Base-by-base conservation (phyloP, 2,329 filamentous ascomycete genomes). In the Cladophialophora yegresii region DNA sequence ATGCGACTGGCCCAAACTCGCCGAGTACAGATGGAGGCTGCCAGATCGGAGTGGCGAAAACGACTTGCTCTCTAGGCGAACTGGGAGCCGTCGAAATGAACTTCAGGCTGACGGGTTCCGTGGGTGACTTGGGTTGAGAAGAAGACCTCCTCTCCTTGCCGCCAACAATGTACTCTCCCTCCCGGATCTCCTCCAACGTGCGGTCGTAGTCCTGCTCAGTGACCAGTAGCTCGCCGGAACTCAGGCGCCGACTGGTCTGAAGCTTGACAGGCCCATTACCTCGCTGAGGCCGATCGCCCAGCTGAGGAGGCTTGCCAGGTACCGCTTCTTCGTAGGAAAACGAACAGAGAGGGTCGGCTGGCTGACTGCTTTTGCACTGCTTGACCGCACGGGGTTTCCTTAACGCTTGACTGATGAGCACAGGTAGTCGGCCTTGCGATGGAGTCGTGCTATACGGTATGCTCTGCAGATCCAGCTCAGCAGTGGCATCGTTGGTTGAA, bases 241-340 rank as follows among this genome's bases (percentile, higher is more conserved):
- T 70, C 59, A 71, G 54, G 20, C 69, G 65, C 16, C 70, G 70
- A 57, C 66, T 70, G n/a, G 70, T 64, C 36, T 70, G 69, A 8
- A 71, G 67, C 54, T 70, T 72, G 30, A 71, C 68, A 10, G 71
- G 69, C 8, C 70, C 71, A 66, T 72, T 72, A 3, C 71, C 71
- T 50, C 69, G 64, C 16, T 70, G 66, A 49, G 70, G 71, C 23
- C 58, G 64, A 20, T 66, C 62, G 26, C 64, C 67, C 33, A 71
- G 28, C 26, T 66, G 55, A 33, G 71, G 71, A 26, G 65, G 61
- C 43, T 61, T 70, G 22, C 71, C 69, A n/a, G 70, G 57, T 5
- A 57, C 33, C 23, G 66, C 63, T 16, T 61, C 51, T 16, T 69
- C 54, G 54, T 72, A 72, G 28, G 70, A 65, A 22, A 66, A 64